Conservation (phyloP, 345 rosid genomes). For the Geranium rotundifolium region DNA sequence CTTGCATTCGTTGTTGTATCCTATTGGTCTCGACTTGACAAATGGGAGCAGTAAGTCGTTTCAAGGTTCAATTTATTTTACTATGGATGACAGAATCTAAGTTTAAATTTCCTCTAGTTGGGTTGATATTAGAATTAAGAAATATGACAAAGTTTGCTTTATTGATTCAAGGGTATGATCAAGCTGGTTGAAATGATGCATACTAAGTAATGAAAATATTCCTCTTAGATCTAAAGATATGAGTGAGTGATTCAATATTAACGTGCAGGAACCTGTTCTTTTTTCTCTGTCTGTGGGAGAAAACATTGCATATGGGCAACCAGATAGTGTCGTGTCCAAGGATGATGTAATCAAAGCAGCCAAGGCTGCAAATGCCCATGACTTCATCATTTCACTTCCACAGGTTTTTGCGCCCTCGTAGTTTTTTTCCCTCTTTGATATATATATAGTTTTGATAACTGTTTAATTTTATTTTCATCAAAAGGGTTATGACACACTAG, state of each 20-base stretch:
- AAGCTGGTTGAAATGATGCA: no score
- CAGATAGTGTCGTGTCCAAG: conserved; percentile 77
- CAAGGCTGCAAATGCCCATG: conserved; percentile 95
- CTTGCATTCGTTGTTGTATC: no score
- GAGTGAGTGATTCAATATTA: background rate
- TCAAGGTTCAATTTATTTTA: no score
- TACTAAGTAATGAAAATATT: no score
- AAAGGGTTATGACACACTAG: conserved; percentile 87
- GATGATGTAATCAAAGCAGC: conserved; percentile 87
- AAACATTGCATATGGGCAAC: conserved; percentile 96
- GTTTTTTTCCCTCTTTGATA: background rate
- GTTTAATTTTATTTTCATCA: conserved; percentile 16
- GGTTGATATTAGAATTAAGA: background rate
- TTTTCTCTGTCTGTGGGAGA: conserved; percentile 87
- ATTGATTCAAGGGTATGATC: background rate
- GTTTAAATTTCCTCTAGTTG: background rate
- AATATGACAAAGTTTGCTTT: background rate
- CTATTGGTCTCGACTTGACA: no score
- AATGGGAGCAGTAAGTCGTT: no score
- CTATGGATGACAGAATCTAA: no score
- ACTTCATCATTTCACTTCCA: conserved; percentile 84
- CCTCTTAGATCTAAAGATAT: background rate
- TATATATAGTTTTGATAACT: conserved; percentile 8
- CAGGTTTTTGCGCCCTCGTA: conserved; percentile 32
- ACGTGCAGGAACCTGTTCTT: conserved; percentile 78